Evolutionary conservation across 192 early-diverging fungal genomes (phyloP).

Genomic region (Backusella australiensis): DNA sequence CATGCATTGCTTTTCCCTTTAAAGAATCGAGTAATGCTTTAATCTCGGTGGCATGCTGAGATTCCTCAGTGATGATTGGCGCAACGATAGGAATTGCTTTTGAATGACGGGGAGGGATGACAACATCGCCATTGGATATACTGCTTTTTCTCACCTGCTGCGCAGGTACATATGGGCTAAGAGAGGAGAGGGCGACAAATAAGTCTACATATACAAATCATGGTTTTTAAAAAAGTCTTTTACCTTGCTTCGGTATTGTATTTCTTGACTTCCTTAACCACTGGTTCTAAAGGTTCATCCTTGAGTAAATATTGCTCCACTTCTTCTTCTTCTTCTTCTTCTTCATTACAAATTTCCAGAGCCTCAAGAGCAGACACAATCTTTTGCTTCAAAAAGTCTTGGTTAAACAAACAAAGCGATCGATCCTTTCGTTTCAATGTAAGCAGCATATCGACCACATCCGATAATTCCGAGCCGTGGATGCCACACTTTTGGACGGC

Average conservation of each 20-base stretch:
- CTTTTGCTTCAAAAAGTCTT: slow-evolving; percentile 28
- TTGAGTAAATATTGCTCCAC: background rate
- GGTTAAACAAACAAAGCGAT: slow-evolving; percentile 37
- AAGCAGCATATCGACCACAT: slow-evolving; percentile 38
- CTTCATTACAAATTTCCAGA: slow-evolving; percentile 24
- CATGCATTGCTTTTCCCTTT: slow-evolving; percentile 25
- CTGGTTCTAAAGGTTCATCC: background rate
- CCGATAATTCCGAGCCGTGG: slow-evolving; percentile 2
- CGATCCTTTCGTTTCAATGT: slow-evolving; percentile 35
- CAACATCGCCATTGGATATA: slow-evolving; percentile 12
- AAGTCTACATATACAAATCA: background rate
- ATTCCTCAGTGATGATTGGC: background rate
- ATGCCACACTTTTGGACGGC: slow-evolving; percentile 27
- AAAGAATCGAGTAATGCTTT: slow-evolving; percentile 19
- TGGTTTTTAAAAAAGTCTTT: background rate
- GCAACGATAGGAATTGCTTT: slow-evolving; percentile 39
- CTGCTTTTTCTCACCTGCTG: background rate
- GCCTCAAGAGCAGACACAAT: slow-evolving; percentile 29
- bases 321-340: background rate
- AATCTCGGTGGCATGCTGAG: background rate
- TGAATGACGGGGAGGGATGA: slow-evolving; percentile 20
- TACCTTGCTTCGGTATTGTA: background rate
- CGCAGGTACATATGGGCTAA: background rate
- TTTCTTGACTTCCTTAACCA: background rate
- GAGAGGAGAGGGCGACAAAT: background rate